These are phyloP conservation scores for Castanea crenata DNA, from an alignment of 306 rosid genomes.

Conservation along the genomic window DNA sequence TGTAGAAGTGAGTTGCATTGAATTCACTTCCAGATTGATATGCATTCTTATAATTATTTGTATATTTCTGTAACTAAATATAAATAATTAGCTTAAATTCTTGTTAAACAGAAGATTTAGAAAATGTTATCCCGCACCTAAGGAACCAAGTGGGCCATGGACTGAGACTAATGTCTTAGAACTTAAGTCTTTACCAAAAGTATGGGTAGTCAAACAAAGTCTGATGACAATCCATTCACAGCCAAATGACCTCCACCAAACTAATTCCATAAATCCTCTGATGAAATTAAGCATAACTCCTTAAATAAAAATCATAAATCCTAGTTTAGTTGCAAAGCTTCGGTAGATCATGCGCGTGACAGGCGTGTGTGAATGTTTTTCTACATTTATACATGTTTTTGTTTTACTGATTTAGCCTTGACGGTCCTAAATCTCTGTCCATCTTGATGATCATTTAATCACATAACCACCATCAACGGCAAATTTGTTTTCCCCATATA, in stretches of 20 bases:
- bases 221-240: background rate
- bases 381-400: background rate
- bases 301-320: background rate
- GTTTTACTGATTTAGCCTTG: background rate
- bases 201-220: background rate
- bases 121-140: background rate
- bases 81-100: background rate
- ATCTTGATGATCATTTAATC: conserved; percentile 1
- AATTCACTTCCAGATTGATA: background rate
- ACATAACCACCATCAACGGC: background rate
- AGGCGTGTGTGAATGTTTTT: too few relatives aligned
- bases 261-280: background rate
- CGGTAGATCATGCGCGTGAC: background rate
- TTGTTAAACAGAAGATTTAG: too few relatives aligned
- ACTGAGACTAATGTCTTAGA: background rate
- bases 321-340: background rate
- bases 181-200: background rate
- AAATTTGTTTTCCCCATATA: background rate
- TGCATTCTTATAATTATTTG: background rate
- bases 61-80: background rate
- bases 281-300: background rate
- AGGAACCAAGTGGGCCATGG: background rate
- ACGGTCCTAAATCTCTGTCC: background rate
- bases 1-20: background rate
- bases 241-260: background rate